phyloP scores from a whole-genome alignment of 1,284 basidiomycete species.

The Volvariella volvacea region DNA sequence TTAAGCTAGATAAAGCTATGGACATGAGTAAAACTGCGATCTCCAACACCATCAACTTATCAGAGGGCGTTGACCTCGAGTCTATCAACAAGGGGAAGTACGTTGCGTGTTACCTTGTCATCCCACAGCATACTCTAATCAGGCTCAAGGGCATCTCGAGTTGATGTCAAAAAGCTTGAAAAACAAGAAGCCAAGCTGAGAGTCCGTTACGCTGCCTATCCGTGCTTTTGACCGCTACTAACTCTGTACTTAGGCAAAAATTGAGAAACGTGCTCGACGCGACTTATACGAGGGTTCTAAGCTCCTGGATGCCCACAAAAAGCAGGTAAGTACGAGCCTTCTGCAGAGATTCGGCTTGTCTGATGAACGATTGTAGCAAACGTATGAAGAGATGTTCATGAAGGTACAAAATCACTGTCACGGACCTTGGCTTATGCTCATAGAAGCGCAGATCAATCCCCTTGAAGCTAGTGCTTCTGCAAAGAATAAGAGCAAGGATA shows the following conservation, averaged over 20 bases:
- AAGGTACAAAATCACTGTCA: constrained; percentile 40
- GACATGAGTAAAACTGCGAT: constrained; percentile 87
- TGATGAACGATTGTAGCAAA: constrained; percentile 50
- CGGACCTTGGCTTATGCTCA: background rate
- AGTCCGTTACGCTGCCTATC: constrained; percentile 27
- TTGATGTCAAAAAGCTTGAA: constrained; percentile 97
- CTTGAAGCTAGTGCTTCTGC: constrained; percentile 73
- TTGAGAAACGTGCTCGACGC: constrained; percentile 86
- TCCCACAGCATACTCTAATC: background rate
- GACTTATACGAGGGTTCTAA: constrained; percentile 96
- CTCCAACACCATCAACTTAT: constrained; percentile 79
- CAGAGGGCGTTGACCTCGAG: constrained; percentile 88
- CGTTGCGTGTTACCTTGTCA: constrained; percentile 24
- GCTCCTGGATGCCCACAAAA: constrained; percentile 87
- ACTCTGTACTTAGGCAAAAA: constrained; percentile 65
- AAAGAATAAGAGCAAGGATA: constrained; percentile 96
- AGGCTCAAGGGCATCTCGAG: constrained; percentile 73
- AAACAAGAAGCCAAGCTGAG: constrained; percentile 98
- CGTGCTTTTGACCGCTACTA: background rate
- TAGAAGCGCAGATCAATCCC: constrained; percentile 76
- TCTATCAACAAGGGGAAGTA: constrained; percentile 92
- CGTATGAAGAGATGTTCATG: constrained; percentile 99
- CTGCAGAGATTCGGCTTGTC: background rate
- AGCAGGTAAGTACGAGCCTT: constrained; percentile 51
- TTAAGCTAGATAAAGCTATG: constrained; percentile 89